Evolutionary conservation across 2,329 filamentous ascomycete species (phyloP).

Genomic region (Phialemoniopsis sp.): DNA sequence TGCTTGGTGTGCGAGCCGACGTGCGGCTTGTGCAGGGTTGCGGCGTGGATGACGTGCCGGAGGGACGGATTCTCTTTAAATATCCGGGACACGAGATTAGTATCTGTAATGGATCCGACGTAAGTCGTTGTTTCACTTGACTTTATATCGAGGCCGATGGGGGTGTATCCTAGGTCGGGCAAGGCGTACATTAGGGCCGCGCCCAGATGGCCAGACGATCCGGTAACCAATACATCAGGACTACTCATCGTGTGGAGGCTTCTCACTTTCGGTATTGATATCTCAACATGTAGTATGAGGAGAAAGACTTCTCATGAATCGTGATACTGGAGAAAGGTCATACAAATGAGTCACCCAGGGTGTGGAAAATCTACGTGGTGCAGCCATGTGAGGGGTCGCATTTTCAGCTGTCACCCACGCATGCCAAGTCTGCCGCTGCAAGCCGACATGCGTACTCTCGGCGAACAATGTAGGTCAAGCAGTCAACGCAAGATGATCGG

Average conservation of each 20-base stretch:
- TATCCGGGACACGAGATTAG: conserved; percentile 22
- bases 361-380: too few relatives aligned
- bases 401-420: too few relatives aligned
- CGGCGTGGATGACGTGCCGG: conserved; percentile 36
- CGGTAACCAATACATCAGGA: conserved; percentile 37
- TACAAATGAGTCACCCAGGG: too few relatives aligned
- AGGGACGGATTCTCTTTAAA: conserved; percentile 24
- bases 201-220: conserved; percentile 41
- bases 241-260: not conserved
- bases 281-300: too few relatives aligned
- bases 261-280: too few relatives aligned
- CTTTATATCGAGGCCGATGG: conserved; percentile 39
- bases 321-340: too few relatives aligned
- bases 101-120: conserved; percentile 31
- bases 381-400: too few relatives aligned
- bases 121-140: conserved; percentile 27
- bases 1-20: conserved; percentile 36
- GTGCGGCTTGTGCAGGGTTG: conserved; percentile 44
- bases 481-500: too few relatives aligned
- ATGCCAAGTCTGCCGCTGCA: too few relatives aligned
- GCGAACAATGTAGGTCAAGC: too few relatives aligned
- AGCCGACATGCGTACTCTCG: too few relatives aligned
- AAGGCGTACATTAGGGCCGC: conserved; percentile 38
- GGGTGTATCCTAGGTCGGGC: conserved; percentile 29
- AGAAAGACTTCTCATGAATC: too few relatives aligned